phyloP scores from a whole-genome alignment of 2,329 filamentous ascomycete genomes.

The Sclerotinia glacialis region DNA sequence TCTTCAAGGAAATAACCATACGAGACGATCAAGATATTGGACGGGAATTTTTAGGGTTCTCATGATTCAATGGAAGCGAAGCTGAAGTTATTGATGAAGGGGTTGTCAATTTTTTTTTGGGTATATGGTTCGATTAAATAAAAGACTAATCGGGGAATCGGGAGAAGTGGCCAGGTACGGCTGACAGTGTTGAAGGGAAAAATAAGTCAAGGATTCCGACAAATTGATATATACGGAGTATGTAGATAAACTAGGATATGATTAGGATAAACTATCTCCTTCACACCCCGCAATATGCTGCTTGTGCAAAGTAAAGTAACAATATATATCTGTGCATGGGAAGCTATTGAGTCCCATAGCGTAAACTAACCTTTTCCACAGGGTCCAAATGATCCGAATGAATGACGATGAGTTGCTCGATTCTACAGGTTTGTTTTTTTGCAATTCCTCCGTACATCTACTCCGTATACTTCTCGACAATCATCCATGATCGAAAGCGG shows the following conservation, averaged over 20 bases:
- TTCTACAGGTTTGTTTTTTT: not conserved
- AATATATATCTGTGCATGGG: not conserved
- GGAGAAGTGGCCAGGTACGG: not conserved
- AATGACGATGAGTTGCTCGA: not conserved
- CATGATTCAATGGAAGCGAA: not conserved
- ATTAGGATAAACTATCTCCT: conserved; percentile 11
- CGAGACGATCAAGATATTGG: conserved; percentile 3
- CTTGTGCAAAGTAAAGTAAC: conserved; percentile 4
- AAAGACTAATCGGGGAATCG: not conserved
- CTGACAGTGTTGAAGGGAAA: not conserved
- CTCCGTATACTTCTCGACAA: not conserved
- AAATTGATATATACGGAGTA: too few species aligned
- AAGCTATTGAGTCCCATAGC: conserved; percentile 10
- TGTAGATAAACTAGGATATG: conserved; percentile 3
- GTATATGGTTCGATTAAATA: not conserved
- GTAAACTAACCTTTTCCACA: not conserved
- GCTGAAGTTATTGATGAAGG: conserved; percentile 5
- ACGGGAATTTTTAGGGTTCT: conserved; percentile 1
- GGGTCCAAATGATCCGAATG: not conserved
- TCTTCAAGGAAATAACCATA: not conserved
- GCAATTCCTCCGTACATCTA: too few species aligned
- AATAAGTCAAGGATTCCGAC: not conserved
- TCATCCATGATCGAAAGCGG: not conserved
- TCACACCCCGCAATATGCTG: conserved; percentile 18
- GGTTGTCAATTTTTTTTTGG: not conserved